Base-by-base conservation (phyloP, 163 green algal species). In the Scenedesmus sp. region DNA sequence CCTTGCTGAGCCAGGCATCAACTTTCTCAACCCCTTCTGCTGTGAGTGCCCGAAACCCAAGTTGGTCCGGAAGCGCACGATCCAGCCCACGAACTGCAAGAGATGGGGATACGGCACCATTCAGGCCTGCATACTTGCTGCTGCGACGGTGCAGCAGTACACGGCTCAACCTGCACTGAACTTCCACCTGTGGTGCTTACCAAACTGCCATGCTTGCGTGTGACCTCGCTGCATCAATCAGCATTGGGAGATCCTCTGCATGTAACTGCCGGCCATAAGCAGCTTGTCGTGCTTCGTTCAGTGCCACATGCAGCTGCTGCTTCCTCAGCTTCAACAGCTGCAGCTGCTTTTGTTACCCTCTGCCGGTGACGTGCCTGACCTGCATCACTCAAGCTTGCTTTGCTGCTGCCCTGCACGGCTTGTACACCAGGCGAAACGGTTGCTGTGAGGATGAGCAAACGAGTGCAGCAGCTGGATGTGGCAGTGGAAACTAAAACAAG, bases 381-480 rank as follows among this genome's bases (percentile, higher is more conserved):
- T 33, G 24, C 20, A 35, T 72, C 22, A 72, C 13, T 33, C 13
- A 68, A 30, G 18, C 15, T 26, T 16, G 16, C 59, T 35, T n/a
- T 35, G 20, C 1, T 72, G 59, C 24, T 33, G 59, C 59, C 24
- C 73, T 49, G 59, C 10, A 7, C 87, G 35, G 30, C 9, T 30
- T 72, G 0, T 61, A 5, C 26, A 56, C 46, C 81, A 95, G 96
- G 97, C 61, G 95, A 98, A 70, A 61, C 68, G 42, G 93, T 98
- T 35, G 93, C 94, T 5, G 97, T 95, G 3, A 92, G 85, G 6
- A 59, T 99, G 53, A 96, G 88, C 42, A 93, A 98, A 86, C 90
- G 97, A 43, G 94, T 99, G 16, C 97, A 98, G 93, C 96, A 99
- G 90, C 92, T 99, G 80, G 95, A 98, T 85, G 97, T 99, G 13